A percentile compares a stretch with the other conserved stretches of the same genome.
Evolutionary conservation across 306 rosid species (phyloP).

Genomic region (Quercus robur): DNA sequence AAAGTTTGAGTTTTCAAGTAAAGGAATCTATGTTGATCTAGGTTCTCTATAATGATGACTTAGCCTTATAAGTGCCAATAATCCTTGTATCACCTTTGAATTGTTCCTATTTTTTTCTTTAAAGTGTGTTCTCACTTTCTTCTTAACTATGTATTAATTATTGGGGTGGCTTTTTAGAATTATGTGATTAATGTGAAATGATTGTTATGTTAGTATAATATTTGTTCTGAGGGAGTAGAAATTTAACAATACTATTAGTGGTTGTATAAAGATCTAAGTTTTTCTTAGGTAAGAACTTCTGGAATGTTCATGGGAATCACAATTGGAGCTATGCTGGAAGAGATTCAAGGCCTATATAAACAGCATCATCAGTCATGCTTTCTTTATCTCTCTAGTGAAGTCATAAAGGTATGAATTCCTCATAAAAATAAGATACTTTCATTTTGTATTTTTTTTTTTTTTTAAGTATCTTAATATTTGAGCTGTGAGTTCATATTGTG

Average conservation of each 20-base stretch:
- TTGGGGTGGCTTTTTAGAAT: not conserved
- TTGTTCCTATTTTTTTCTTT: not conserved
- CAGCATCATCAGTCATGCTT: conserved; percentile 98
- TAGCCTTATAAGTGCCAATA: not conserved
- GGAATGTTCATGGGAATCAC: conserved; percentile 95
- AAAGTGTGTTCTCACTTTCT: not conserved
- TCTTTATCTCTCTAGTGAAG: conserved; percentile 98
- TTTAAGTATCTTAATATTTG: not conserved
- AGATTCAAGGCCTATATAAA: conserved; percentile 86
- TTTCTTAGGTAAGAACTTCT: conserved; percentile 91
- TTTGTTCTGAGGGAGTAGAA: not conserved
- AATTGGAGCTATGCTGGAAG: conserved; percentile 97
- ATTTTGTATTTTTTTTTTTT: not conserved
- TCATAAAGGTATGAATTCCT: conserved; percentile 72
- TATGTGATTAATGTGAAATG: not conserved
- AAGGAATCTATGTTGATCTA: not conserved
- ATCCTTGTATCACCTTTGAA: not conserved
- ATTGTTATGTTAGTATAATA: not conserved
- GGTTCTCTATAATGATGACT: not conserved
- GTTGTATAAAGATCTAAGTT: conserved; percentile 22
- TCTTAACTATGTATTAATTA: not conserved
- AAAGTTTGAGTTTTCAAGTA: not conserved
- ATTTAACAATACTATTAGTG: not conserved
- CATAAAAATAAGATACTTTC: not conserved
- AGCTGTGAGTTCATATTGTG: conserved; percentile 27